These are phyloP conservation scores for Uncinocarpus reesii DNA, from an alignment of 2,329 filamentous ascomycete species.

Conservation along the genomic window DNA sequence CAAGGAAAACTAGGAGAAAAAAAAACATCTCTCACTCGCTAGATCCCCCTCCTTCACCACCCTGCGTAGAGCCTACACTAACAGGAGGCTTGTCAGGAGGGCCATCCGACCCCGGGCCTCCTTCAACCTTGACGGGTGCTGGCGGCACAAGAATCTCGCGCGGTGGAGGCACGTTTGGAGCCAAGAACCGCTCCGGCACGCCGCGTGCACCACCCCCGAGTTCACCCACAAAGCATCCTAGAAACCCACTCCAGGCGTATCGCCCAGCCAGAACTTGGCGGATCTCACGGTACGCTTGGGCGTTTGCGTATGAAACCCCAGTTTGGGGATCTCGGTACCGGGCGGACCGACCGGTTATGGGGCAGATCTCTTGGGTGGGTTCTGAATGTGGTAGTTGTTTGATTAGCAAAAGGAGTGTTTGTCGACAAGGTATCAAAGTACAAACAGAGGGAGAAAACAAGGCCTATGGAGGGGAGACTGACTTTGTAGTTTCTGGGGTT, in stretches of 20 bases:
- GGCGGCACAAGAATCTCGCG: conserved; percentile 9
- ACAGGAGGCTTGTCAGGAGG: too few species aligned
- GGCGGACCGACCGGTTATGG: conserved; percentile 71
- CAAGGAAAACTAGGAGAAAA: too few species aligned
- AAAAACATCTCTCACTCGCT: too few species aligned
- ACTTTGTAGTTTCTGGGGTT: conserved; percentile 40
- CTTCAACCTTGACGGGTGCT: background rate
- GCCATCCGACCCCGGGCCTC: background rate
- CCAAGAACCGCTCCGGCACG: conserved; percentile 65
- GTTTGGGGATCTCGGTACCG: conserved; percentile 78
- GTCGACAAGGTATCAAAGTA: too few species aligned
- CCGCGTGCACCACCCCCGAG: conserved; percentile 52
- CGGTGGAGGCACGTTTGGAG: conserved; percentile 21
- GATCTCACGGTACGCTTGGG: conserved; percentile 67
- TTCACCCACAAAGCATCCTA: conserved; percentile 74
- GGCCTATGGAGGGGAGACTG: conserved; percentile 20
- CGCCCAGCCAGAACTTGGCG: conserved; percentile 61
- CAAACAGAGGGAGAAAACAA: background rate
- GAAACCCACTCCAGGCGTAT: conserved; percentile 69
- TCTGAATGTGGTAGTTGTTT: too few species aligned
- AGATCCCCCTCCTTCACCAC: too few species aligned
- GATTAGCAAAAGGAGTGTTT: too few species aligned
- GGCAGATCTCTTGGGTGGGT: conserved; percentile 51
- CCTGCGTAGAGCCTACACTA: too few species aligned
- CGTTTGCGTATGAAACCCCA: conserved; percentile 68